phyloP scores from a whole-genome alignment of 768 basidiomycete genomes.

The Tephrocybe sp. region DNA sequence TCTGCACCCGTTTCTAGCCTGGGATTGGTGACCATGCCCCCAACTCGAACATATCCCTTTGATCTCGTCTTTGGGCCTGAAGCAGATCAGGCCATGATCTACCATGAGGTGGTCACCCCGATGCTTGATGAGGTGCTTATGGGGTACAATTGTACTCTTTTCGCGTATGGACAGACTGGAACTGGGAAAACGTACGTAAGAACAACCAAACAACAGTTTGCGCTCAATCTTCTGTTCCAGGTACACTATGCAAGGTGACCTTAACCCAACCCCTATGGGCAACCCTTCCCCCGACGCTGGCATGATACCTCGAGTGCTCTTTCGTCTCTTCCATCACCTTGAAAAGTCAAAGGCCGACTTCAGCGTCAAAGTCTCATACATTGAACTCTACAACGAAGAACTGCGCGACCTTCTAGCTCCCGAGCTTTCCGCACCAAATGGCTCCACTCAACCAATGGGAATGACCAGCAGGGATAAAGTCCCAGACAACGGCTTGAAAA shows the following conservation, averaged over 20 bases:
- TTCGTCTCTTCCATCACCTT: constrained; percentile 86
- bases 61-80: constrained; percentile 96
- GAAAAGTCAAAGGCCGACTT: constrained; percentile 77
- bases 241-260: constrained; percentile 97
- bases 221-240: constrained; percentile 28
- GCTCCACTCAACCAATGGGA: constrained; percentile 77
- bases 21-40: constrained; percentile 72
- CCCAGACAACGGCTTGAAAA: constrained; percentile 62
- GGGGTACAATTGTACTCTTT: constrained; percentile 97
- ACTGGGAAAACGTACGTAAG: constrained; percentile 92
- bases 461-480: constrained; percentile 54
- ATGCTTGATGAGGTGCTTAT: constrained; percentile 91
- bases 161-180: constrained; percentile 98
- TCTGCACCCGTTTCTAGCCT: constrained; percentile 64
- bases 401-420: constrained; percentile 86
- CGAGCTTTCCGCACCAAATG: constrained; percentile 70
- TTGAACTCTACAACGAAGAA: constrained; percentile 98
- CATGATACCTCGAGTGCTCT: constrained; percentile 92
- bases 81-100: constrained; percentile 92
- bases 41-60: constrained; percentile 86
- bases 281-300: constrained; percentile 89
- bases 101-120: constrained; percentile 89
- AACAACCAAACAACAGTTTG: neutral
- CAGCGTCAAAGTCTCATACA: constrained; percentile 89
- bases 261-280: constrained; percentile 77